These are phyloP conservation scores for Verticillium nonalfalfae DNA, from an alignment of 2,329 filamentous ascomycete genomes.

Conservation along the genomic window DNA sequence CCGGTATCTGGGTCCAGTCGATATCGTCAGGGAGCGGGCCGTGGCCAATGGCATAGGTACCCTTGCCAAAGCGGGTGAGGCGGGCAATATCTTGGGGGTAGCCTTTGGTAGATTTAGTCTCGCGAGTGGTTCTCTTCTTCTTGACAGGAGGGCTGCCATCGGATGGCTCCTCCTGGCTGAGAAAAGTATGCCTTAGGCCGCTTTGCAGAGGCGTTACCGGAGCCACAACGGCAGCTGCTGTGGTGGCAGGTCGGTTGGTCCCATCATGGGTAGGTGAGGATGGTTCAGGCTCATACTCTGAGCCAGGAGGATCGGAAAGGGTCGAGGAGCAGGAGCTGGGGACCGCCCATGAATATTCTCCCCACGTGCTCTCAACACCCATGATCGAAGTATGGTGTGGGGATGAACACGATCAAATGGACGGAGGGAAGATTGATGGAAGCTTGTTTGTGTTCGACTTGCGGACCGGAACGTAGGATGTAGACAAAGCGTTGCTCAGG, in stretches of 20 bases:
- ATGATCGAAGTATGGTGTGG: not conserved
- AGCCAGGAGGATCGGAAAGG: not conserved
- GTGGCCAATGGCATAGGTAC: conserved; percentile 6
- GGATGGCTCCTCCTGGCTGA: not conserved
- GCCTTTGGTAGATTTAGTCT: not conserved
- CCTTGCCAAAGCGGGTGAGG: conserved; percentile 3
- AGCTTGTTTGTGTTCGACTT: too few relatives aligned
- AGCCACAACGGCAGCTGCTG: not conserved
- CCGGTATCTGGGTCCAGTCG: conserved; percentile 4
- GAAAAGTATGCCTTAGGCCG: not conserved
- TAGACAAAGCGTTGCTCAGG: too few relatives aligned
- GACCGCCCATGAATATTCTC: not conserved
- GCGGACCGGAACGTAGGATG: too few relatives aligned
- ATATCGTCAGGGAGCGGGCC: conserved; percentile 7
- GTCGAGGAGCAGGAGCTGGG: not conserved
- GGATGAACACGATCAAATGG: not conserved
- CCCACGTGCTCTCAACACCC: not conserved
- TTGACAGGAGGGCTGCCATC: not conserved
- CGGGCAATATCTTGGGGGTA: conserved; percentile 5
- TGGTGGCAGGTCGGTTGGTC: not conserved
- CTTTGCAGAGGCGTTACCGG: not conserved
- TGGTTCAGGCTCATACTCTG: not conserved
- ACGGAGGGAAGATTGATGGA: not conserved
- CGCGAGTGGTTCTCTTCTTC: not conserved
- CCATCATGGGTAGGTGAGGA: not conserved